Evolutionary conservation across 768 basidiomycete genomes (phyloP).

Genomic region (Mycena filopes): DNA sequence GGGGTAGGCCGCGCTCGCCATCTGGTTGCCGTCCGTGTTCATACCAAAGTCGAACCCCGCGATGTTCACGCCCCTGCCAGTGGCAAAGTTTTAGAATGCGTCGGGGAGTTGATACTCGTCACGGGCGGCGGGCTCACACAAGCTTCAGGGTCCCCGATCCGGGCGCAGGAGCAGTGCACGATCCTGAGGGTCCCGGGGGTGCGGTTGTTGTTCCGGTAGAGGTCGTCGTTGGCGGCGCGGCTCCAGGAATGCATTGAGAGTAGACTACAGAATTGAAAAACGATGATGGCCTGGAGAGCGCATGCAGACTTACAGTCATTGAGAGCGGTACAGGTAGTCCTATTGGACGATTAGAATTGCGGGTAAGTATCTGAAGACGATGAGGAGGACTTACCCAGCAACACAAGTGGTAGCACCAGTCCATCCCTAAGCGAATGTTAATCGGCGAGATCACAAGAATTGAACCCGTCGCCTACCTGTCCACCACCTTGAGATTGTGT

Average conservation of each 20-base stretch:
- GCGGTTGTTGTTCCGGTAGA: conserved; percentile 11
- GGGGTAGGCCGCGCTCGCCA: conserved; percentile 49
- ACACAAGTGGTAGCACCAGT: conserved; percentile 10
- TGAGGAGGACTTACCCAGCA: neutral
- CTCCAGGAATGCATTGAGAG: conserved; percentile 45
- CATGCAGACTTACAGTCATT: neutral
- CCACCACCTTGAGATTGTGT: conserved; percentile 1
- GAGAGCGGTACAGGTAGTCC: neutral
- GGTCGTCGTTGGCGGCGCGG: conserved; percentile 27
- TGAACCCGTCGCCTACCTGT: neutral
- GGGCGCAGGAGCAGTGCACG: conserved; percentile 15
- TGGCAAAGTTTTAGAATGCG: neutral
- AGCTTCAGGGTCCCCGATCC: conserved; percentile 46
- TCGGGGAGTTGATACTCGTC: too few species aligned
- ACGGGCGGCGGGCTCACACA: conserved; percentile 25
- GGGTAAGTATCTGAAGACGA: too few species aligned
- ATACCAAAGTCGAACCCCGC: conserved; percentile 64
- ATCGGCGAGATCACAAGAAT: neutral
- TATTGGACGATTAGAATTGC: too few species aligned
- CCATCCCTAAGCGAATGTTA: neutral
- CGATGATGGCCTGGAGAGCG: neutral
- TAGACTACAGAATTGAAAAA: neutral
- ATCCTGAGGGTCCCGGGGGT: conserved; percentile 30
- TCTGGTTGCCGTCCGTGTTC: conserved; percentile 54
- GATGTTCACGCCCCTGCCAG: conserved; percentile 56